Evolutionary conservation across 805 yeast species (phyloP), one percentile per base, ranked within the genome.

Genomic region (Candida alai): DNA sequence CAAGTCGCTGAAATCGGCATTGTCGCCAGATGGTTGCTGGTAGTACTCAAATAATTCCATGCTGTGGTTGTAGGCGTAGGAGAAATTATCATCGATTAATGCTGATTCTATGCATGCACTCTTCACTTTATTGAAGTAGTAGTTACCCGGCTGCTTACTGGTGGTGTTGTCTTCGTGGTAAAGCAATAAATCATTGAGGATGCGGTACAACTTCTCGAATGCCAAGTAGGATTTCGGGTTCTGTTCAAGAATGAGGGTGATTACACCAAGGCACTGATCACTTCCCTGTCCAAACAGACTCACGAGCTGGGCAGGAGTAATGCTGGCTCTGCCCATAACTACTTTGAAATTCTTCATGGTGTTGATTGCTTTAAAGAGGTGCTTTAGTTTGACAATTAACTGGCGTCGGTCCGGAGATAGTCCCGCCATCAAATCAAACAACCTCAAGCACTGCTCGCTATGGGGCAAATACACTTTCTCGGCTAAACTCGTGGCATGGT

Each of bases 101-200:
- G 94, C 76, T 28, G 80, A 68, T 44, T 84, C 86, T 15, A 86
- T 75, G 45, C 85, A 80, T 25, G 74, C 65, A 11, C 68, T 57
- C 35, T 65, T 52, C 5, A 74, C 40, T 33, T 51, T 49, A 12
- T 57, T 52, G 24, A 67, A 56, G 31, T 49, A 52, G 24, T 49
- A 45, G 6, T 40, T 39, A 28, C 41, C 42, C 2, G 40, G 37
- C 11, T 22, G 16, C 9, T 40, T 23, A 14, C 34, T 28, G 2
- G 32, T 23, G 16, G 35, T 35, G 14, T 36, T 34, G 4, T 56
- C 39, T 6, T 57, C 52, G 13, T 74, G 51, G 9, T 68, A 80
- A 2, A 56, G 42, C 2, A 62, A 50, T 21, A 80, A 48, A 27
- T 66, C 65, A 24, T 54, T 52, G 16, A 72, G 37, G 0, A 80